Conservation (phyloP, 768 basidiomycete species). For the Ephemerocybe angulata region DNA sequence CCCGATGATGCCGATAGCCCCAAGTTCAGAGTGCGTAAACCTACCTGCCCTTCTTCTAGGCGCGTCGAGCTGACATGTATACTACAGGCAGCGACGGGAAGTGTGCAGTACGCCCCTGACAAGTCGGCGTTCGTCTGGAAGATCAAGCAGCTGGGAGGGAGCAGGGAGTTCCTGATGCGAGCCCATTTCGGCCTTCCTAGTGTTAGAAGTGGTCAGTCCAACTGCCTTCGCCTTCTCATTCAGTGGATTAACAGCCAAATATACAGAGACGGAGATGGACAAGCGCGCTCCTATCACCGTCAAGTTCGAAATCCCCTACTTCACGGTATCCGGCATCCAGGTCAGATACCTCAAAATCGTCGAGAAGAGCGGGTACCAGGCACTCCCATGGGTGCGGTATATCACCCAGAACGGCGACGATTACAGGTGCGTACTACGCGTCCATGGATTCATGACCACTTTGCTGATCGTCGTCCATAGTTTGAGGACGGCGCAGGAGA, state of each 20-base stretch:
- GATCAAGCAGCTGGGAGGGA: constrained; percentile 96
- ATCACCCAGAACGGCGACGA: constrained; percentile 91
- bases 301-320: constrained; percentile 98
- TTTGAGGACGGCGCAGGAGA: constrained; percentile 71
- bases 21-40: constrained; percentile 82
- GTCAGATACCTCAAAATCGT: constrained; percentile 98
- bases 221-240: neutral
- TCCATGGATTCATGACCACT: neutral
- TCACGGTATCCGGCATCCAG: constrained; percentile 96
- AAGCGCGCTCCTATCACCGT: constrained; percentile 94
- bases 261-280: constrained; percentile 68
- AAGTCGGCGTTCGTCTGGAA: constrained; percentile 99
- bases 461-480: constrained; percentile 29
- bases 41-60: neutral
- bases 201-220: constrained; percentile 78
- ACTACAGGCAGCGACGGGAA: constrained; percentile 84
- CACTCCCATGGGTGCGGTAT: constrained; percentile 93
- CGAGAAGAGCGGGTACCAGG: constrained; percentile 97
- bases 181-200: constrained; percentile 97
- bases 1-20: constrained; percentile 98
- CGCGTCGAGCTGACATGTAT: neutral
- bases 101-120: constrained; percentile 95
- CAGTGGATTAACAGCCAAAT: neutral
- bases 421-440: constrained; percentile 56
- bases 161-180: constrained; percentile 95